Percentiles rank a stretch among this genome's conserved stretches.
Conservation (phyloP, 768 basidiomycete genomes). For the Auricularia cornea region DNA sequence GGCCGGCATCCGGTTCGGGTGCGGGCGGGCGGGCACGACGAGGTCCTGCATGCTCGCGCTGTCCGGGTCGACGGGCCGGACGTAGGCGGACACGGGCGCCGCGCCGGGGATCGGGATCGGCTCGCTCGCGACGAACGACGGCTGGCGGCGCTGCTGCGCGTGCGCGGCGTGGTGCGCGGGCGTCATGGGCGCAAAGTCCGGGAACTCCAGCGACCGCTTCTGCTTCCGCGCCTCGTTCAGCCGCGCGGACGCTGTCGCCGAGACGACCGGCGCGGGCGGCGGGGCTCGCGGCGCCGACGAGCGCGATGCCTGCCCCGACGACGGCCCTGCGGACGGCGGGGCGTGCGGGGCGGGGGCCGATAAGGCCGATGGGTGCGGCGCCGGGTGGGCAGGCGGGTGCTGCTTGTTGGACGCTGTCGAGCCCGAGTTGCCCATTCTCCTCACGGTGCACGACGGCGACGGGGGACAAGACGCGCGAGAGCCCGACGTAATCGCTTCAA, state of each 20-base stretch:
- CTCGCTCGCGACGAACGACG: background rate
- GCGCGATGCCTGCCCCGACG: no score
- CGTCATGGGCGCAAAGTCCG: background rate
- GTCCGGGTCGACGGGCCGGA: background rate
- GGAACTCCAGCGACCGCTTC: slow-evolving; percentile 5
- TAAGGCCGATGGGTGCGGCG: no score
- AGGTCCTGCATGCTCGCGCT: background rate
- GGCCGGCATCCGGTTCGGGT: background rate
- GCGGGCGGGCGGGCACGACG: background rate
- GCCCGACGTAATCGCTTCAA: no score
- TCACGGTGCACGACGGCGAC: no score
- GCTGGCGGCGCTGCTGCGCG: background rate
- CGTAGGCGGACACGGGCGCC: background rate
- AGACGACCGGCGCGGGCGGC: background rate
- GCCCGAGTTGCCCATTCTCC: no score
- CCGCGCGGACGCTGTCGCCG: background rate
- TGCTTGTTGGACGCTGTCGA: no score
- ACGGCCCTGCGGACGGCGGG: no score
- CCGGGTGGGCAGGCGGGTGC: no score
- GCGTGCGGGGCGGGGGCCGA: no score
- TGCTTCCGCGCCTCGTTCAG: background rate
- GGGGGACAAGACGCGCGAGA: no score
- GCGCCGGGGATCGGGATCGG: background rate
- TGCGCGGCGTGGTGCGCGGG: no score
- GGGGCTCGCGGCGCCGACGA: background rate